Percentiles rank a stretch among this genome's conserved stretches.
Conservation (phyloP, 352 stramenopile genomes). For the Phytophthora quininea region DNA sequence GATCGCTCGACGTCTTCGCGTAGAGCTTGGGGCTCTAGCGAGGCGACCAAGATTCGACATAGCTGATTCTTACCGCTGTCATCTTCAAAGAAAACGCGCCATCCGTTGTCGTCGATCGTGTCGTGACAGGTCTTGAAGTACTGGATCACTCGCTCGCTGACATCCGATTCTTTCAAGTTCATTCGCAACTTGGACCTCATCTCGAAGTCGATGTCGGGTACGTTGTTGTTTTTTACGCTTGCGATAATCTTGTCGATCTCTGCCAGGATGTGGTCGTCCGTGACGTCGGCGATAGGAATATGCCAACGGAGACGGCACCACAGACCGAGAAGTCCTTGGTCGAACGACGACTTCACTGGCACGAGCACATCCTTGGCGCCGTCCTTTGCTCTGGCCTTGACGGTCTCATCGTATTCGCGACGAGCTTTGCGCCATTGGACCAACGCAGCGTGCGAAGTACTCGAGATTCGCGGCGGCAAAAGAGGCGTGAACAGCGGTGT, state of each 20-base stretch:
- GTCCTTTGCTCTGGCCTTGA: slow-evolving; percentile 2
- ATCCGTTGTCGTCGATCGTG: background rate
- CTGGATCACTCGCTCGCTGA: slow-evolving; percentile 1
- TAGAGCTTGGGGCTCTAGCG: background rate
- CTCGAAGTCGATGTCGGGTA: slow-evolving; percentile 1
- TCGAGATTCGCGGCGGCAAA: too few relatives aligned
- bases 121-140: slow-evolving; percentile 3
- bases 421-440: slow-evolving; percentile 2
- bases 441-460: slow-evolving; percentile 6
- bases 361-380: background rate
- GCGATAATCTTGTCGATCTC: slow-evolving; percentile 8
- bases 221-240: slow-evolving; percentile 8
- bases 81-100: slow-evolving; percentile 6
- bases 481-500: too few relatives aligned
- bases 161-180: slow-evolving; percentile 8
- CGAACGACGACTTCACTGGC: background rate
- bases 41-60: slow-evolving; percentile 9
- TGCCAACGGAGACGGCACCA: too few relatives aligned
- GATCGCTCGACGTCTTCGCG: background rate
- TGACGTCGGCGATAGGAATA: background rate
- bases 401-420: background rate
- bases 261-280: background rate
- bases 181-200: slow-evolving; percentile 8
- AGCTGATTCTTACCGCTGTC: slow-evolving; percentile 4
- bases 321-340: too few relatives aligned